Conservation (phyloP, 495 filamentous ascomycete genomes). For the Aspergillus conjunctus region DNA sequence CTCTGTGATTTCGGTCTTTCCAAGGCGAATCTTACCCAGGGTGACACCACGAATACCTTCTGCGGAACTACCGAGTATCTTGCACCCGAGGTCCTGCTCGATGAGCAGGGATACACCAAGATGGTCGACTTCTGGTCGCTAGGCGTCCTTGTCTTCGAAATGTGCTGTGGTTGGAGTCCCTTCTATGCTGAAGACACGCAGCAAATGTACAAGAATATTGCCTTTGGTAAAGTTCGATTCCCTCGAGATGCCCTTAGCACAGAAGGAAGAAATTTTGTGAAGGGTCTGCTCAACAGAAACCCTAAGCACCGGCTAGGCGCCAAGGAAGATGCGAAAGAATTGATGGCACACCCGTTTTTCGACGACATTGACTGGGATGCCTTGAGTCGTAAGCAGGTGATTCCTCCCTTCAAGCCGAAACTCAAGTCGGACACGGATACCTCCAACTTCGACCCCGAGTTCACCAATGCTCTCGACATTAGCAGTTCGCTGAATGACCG, state of each 20-base stretch:
- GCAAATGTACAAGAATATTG: slow-evolving; percentile 99
- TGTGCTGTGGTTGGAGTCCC: slow-evolving; percentile 99
- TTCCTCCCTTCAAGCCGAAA: slow-evolving; percentile 97
- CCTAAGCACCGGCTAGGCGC: slow-evolving; percentile 94
- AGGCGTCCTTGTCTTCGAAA: slow-evolving; percentile 96
- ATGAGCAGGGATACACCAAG: slow-evolving; percentile 98
- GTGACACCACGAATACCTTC: slow-evolving; percentile 98
- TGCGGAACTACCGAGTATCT: slow-evolving; percentile 98
- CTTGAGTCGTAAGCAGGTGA: slow-evolving; percentile 82
- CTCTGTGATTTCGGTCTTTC: slow-evolving; percentile 91
- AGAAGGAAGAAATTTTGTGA: slow-evolving; percentile 96
- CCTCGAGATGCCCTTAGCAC: slow-evolving; percentile 90
- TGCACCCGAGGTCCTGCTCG: slow-evolving; percentile 90
- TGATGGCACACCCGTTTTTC: slow-evolving; percentile 95
- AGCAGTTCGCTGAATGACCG: slow-evolving; percentile 79
- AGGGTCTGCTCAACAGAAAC: slow-evolving; percentile 94
- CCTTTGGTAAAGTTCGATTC: slow-evolving; percentile 96
- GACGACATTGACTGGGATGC: slow-evolving; percentile 89
- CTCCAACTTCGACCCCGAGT: slow-evolving; percentile 98
- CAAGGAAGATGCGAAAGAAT: slow-evolving; percentile 86
- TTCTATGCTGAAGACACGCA: slow-evolving; percentile 99
- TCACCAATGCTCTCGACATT: slow-evolving; percentile 85
- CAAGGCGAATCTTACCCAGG: slow-evolving; percentile 93
- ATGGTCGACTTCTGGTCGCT: slow-evolving; percentile 99
- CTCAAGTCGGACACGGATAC: slow-evolving; percentile 93